A percentile compares a stretch with the other conserved stretches of the same genome.
Evolutionary conservation across 2,329 filamentous ascomycete genomes (phyloP).

Genomic region (Ophiosphaerella narmari): DNA sequence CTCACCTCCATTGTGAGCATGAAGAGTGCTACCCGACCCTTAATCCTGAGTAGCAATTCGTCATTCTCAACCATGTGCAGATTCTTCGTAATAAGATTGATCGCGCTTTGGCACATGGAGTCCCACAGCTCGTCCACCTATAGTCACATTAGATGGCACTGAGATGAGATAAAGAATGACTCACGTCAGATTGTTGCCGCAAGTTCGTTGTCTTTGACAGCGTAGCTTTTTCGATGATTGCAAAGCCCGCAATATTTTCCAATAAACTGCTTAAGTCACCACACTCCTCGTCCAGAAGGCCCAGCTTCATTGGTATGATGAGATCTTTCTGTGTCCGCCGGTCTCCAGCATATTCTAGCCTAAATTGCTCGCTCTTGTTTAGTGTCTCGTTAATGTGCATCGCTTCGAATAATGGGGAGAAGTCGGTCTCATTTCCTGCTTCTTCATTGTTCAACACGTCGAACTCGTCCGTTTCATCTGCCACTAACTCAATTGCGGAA

Average conservation of each 20-base stretch:
- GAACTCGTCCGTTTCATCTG: constrained; percentile 93
- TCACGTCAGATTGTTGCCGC: constrained; percentile 77
- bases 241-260: constrained; percentile 93
- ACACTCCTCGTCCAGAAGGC: constrained; percentile 80
- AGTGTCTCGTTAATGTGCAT: constrained; percentile 95
- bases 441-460: constrained; percentile 90
- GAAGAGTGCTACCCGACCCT: constrained; percentile 88
- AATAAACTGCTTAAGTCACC: constrained; percentile 85
- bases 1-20: constrained; percentile 96
- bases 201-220: constrained; percentile 85
- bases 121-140: constrained; percentile 98
- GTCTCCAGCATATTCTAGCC: constrained; percentile 88
- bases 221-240: constrained; percentile 93
- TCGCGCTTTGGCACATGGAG: constrained; percentile 89
- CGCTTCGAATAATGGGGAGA: constrained; percentile 91
- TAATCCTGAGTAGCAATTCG: constrained; percentile 90
- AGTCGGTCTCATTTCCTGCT: constrained; percentile 84
- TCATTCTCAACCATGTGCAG: constrained; percentile 82
- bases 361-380: constrained; percentile 89
- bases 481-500: constrained; percentile 92
- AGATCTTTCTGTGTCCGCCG: constrained; percentile 90
- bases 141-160: constrained; percentile 2
- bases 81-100: constrained; percentile 79
- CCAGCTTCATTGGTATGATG: constrained; percentile 75
- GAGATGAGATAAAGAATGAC: constrained; percentile 23